Evolutionary conservation across 805 yeast genomes (phyloP), one percentile per base, ranked within the genome.

Genomic region (Ogataea populi-albae): DNA sequence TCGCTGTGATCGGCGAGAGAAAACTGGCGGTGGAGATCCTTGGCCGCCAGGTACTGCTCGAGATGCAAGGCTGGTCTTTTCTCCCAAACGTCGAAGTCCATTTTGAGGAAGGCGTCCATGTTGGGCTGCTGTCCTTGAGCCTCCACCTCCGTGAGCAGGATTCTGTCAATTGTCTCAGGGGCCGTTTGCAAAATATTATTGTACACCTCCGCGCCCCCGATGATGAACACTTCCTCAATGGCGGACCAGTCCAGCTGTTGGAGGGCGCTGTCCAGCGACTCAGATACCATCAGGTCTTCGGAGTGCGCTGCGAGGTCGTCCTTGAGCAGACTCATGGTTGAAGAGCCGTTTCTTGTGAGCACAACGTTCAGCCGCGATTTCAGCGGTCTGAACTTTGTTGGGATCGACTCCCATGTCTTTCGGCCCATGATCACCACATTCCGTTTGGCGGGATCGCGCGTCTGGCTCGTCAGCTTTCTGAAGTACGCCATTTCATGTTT

Each of bases 361-460:
- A 93, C 77, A 10, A 88, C 77, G 57, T 93, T 93, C 18, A 77
- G 38, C 38, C 98, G 71, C 32, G 69, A 76, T 3, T 81, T 80
- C 29, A 93, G 68, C 0, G 98, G 98, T 43, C 95, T 68, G 62
- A 87, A 93, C 55, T 73, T 79, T 2, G 61, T 43, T 0, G 98
- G 98, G 21, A 93, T 89, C 6, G 95, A 85, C 21, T 88, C 93
- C 95, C 97, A 93, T 2, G 98, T 91, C 54, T 80, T 84, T 40
- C 97, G 72, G 10, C 98, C 98, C 98, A 93, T 93, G 3, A 93
- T 71, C 10, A 93, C 98, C 0, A 86, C 94, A 55, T 87, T 86
- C 25, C 46, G 52, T 41, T 61, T 63, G 1, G 40, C 39, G n/a
- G 62, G 56, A 17, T 52, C 55, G 5, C 30, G 29, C 16, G 64